Evolutionary conservation across 148 eudicot species (phyloP).

Genomic region (Camellia japonica): DNA sequence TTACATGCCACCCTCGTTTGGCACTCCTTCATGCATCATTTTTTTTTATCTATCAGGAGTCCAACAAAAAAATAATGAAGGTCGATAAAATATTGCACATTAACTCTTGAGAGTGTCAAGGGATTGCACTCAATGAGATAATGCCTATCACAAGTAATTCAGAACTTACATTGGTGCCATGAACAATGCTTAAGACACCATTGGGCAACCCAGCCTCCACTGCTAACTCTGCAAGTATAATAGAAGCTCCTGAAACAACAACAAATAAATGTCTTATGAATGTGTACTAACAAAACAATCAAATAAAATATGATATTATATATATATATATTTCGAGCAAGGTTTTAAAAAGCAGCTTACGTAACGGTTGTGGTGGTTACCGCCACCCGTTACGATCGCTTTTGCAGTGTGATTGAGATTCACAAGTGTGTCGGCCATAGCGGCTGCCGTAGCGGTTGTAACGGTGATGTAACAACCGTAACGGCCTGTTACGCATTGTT

Average conservation of each 20-base stretch:
- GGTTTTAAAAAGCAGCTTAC: no score
- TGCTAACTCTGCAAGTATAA: slow-evolving; percentile 56
- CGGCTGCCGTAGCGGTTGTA: no score
- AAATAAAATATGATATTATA: no score
- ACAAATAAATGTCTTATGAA: slow-evolving; percentile 2
- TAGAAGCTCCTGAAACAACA: slow-evolving; percentile 45
- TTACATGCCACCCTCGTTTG: background rate
- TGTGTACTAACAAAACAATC: background rate
- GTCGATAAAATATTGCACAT: background rate
- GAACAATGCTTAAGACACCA: slow-evolving; percentile 68
- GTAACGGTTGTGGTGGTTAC: no score
- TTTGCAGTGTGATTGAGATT: no score
- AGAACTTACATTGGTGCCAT: slow-evolving; percentile 61
- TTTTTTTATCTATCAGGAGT: no score
- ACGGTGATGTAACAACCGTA: no score
- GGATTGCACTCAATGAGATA: background rate
- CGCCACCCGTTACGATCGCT: no score
- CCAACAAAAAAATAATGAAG: no score
- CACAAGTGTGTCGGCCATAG: no score
- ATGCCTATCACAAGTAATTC: background rate
- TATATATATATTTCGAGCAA: no score
- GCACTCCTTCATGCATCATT: background rate
- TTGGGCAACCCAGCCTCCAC: slow-evolving; percentile 75
- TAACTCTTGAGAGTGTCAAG: background rate
- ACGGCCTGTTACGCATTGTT: no score